Conservation (phyloP, 345 rosid genomes). For the Eucalyptus tenuipes region DNA sequence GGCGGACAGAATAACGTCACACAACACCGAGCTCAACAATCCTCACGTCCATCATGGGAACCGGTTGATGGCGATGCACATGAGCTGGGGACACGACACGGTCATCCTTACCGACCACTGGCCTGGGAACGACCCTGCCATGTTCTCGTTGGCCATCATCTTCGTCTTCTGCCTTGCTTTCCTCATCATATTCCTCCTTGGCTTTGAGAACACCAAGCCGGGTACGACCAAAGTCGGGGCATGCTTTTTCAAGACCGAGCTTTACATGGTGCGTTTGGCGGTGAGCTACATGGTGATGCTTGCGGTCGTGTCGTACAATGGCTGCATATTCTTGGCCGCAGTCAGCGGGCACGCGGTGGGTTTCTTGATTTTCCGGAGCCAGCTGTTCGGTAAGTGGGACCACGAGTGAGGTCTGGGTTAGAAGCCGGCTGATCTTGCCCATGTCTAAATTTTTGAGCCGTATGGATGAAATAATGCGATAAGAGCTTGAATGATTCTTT, state of each 20-base stretch:
- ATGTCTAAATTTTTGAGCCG: background rate
- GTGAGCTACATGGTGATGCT: conserved; percentile 61
- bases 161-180: conserved; percentile 54
- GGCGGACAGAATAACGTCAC: background rate
- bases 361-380: conserved; percentile 41
- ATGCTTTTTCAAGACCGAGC: conserved; percentile 40
- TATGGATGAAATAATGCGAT: background rate
- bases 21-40: background rate
- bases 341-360: conserved; percentile 69
- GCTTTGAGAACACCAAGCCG: conserved; percentile 25
- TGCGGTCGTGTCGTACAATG: conserved; percentile 70
- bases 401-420: background rate
- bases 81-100: conserved; percentile 49
- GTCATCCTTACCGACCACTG: conserved; percentile 59
- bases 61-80: conserved; percentile 13
- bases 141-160: conserved; percentile 56
- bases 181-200: conserved; percentile 39
- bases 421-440: background rate
- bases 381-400: conserved; percentile 17
- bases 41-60: background rate
- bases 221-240: conserved; percentile 35
- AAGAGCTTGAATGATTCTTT: background rate
- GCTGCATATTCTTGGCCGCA: conserved; percentile 60
- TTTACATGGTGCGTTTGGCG: conserved; percentile 39
- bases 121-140: conserved; percentile 52